Percentiles rank a stretch among this genome's conserved stretches.
phyloP scores from a whole-genome alignment of 2,329 filamentous ascomycete species.

The Hymenoscyphus albidus region DNA sequence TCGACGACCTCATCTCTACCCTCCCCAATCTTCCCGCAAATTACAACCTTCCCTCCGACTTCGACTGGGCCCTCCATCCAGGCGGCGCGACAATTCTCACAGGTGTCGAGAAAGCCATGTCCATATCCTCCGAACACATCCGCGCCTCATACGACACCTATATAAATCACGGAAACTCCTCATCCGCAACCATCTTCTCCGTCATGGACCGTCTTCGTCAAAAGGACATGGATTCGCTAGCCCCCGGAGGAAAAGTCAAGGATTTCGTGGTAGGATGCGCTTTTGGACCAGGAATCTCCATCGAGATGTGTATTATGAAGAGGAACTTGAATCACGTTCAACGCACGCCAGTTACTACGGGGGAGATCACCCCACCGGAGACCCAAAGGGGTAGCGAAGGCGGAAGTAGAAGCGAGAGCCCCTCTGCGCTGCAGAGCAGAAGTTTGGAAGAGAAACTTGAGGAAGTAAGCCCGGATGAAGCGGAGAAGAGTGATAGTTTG shows the following conservation, averaged over 20 bases:
- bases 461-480: constrained; percentile 5
- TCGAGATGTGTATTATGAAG: constrained; percentile 66
- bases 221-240: constrained; percentile 56
- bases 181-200: constrained; percentile 65
- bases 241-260: constrained; percentile 46
- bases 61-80: constrained; percentile 72
- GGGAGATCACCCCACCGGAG: constrained; percentile 33
- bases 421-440: constrained; percentile 11
- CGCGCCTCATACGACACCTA: constrained; percentile 68
- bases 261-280: constrained; percentile 64
- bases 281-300: constrained; percentile 65
- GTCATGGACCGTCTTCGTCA: constrained; percentile 59
- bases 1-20: constrained; percentile 50
- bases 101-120: constrained; percentile 56
- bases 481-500: constrained; percentile 26
- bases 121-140: constrained; percentile 59
- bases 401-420: constrained; percentile 28
- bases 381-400: constrained; percentile 27
- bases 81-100: constrained; percentile 64
- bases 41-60: constrained; percentile 50
- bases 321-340: constrained; percentile 32
- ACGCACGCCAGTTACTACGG: constrained; percentile 21
- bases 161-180: constrained; percentile 64
- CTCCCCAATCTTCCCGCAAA: constrained; percentile 42
- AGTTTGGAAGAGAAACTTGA: too few species aligned